Conservation (phyloP, 2,329 filamentous ascomycete genomes). For the Fonsecaea erecta region DNA sequence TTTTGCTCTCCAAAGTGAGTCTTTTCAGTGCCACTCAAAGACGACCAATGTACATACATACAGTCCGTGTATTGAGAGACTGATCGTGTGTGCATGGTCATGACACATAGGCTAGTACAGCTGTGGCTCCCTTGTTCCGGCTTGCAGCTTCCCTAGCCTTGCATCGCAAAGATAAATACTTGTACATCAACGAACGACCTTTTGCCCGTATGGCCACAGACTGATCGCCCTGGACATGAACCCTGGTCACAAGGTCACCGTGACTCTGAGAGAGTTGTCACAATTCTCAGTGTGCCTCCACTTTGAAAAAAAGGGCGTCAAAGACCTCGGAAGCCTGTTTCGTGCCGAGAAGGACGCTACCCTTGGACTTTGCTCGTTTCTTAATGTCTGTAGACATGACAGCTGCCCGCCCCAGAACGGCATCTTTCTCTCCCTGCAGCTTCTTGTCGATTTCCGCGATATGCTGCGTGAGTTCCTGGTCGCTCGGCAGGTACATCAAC, state of each 20-base stretch:
- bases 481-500: slow-evolving; percentile 35
- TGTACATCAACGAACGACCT: not conserved
- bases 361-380: slow-evolving; percentile 30
- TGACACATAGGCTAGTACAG: not conserved
- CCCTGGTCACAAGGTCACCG: not conserved
- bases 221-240: not conserved
- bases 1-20: not conserved
- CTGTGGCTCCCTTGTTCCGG: not conserved
- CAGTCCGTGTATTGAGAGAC: too few species aligned
- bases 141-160: not conserved
- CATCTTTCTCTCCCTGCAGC: slow-evolving; percentile 29
- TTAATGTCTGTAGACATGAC: slow-evolving; percentile 16
- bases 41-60: too few species aligned
- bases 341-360: slow-evolving; percentile 26
- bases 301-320: slow-evolving; percentile 27
- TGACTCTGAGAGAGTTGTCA: not conserved
- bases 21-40: too few species aligned
- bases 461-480: slow-evolving; percentile 30
- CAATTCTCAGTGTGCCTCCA: not conserved
- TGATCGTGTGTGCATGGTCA: not conserved
- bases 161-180: not conserved
- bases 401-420: slow-evolving; percentile 5
- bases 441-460: slow-evolving; percentile 29
- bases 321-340: slow-evolving; percentile 22
- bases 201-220: not conserved